phyloP scores from a whole-genome alignment of 1,284 basidiomycete species.

The Ustilago hordei region DNA sequence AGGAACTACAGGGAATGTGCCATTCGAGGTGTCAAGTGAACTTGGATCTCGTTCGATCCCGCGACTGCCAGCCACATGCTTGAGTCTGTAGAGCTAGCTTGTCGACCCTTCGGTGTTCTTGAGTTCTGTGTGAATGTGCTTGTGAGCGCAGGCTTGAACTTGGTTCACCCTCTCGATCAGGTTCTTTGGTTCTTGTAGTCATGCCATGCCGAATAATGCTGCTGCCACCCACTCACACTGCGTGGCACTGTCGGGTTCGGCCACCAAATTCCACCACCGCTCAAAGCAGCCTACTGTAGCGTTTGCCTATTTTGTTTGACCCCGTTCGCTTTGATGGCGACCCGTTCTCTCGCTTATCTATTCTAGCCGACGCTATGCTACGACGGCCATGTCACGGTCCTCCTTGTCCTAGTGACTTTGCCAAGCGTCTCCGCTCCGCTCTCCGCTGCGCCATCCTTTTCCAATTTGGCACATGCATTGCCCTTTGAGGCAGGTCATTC shows the following conservation, averaged over 20 bases:
- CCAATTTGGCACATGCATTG: background rate
- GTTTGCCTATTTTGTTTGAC: background rate
- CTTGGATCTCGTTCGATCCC: slow-evolving; percentile 5
- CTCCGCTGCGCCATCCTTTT: background rate
- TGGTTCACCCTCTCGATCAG: background rate
- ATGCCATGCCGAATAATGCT: background rate
- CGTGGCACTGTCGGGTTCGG: background rate
- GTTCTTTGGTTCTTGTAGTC: background rate
- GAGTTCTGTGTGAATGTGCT: background rate
- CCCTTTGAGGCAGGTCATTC: slow-evolving; percentile 2
- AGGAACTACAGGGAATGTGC: background rate
- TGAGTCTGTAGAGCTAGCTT: background rate
- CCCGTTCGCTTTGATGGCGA: background rate
- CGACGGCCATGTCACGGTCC: background rate
- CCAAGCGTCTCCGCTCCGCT: slow-evolving; percentile 1
- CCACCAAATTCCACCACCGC: background rate
- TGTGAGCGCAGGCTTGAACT: background rate
- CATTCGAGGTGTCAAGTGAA: background rate
- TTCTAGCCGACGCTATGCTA: background rate
- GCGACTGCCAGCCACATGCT: slow-evolving; percentile 1
- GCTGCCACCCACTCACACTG: background rate
- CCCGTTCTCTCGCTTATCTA: slow-evolving; percentile 1
- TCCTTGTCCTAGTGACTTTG: background rate
- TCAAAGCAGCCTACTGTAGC: background rate
- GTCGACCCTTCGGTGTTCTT: background rate